Percentiles rank a stretch among this genome's conserved stretches.
Conservation (phyloP, 495 filamentous ascomycete species). For the Neurospora sp. region DNA sequence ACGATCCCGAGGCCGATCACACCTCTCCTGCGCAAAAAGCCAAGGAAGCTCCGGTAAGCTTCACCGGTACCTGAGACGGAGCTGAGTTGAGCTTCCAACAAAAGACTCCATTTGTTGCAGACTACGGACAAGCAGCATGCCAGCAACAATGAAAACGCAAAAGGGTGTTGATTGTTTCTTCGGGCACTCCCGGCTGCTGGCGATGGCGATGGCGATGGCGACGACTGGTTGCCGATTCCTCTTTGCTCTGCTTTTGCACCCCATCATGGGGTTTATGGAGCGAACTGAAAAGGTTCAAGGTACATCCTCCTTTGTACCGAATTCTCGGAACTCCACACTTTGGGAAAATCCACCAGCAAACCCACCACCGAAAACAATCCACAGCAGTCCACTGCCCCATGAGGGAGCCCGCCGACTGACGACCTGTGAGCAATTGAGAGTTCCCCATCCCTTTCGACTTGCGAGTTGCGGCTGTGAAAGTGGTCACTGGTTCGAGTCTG, state of each 20-base stretch:
- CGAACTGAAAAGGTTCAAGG: too few relatives aligned
- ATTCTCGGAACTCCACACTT: neutral
- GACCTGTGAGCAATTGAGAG: neutral
- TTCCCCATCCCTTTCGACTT: neutral
- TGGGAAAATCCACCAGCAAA: neutral
- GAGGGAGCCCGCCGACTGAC: neutral
- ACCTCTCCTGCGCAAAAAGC: neutral
- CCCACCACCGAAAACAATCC: neutral
- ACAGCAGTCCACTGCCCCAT: neutral
- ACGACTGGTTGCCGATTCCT: neutral
- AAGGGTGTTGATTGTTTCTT: neutral
- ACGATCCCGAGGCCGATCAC: neutral
- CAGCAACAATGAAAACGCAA: neutral
- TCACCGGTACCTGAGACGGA: neutral
- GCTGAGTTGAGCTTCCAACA: neutral
- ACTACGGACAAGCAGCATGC: too few relatives aligned
- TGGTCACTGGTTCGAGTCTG: neutral
- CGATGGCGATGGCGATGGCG: neutral
- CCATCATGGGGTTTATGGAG: too few relatives aligned
- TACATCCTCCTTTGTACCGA: neutral
- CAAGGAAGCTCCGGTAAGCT: neutral
- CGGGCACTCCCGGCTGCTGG: neutral
- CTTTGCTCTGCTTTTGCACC: neutral
- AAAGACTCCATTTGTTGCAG: too few relatives aligned
- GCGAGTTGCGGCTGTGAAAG: neutral